Evolutionary conservation across 2,329 filamentous ascomycete species (phyloP).

Genomic region (Hypocreales sp.): DNA sequence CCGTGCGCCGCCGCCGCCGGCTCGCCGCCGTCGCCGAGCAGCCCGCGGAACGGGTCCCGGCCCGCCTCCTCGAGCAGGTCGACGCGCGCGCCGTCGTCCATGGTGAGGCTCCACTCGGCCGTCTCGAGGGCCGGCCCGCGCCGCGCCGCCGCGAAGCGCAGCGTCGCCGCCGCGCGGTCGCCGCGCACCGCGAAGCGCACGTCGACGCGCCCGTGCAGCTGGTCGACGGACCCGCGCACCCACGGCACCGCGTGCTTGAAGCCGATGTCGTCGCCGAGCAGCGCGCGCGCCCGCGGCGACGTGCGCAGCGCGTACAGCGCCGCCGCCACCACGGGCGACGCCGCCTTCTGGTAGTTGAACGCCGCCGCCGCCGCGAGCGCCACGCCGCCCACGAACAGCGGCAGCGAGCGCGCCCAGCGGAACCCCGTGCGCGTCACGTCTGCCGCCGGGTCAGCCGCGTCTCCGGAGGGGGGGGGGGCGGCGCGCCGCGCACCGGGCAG

Average conservation of each 20-base stretch:
- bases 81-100: conserved; percentile 41
- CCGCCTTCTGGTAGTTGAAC: conserved; percentile 98
- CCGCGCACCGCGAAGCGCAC: conserved; percentile 80
- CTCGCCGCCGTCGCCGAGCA: conserved; percentile 24
- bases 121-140: conserved; percentile 61
- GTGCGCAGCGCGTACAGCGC: conserved; percentile 88
- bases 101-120: conserved; percentile 74
- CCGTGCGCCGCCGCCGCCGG: conserved; percentile 3
- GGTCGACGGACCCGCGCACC: conserved; percentile 81
- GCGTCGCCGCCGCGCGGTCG: conserved; percentile 50
- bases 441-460: no score
- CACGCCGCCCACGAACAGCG: conserved; percentile 64
- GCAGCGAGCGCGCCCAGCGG: conserved; percentile 58
- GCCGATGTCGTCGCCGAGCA: conserved; percentile 78
- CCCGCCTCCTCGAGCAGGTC: conserved; percentile 53
- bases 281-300: conserved; percentile 54
- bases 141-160: conserved; percentile 68
- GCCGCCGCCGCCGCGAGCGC: conserved; percentile 63
- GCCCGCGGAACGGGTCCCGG: conserved; percentile 49
- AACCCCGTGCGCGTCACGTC: conserved; percentile 29
- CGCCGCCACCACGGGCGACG: conserved; percentile 71
- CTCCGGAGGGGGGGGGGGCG: no score
- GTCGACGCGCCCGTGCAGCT: conserved; percentile 81
- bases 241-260: conserved; percentile 66
- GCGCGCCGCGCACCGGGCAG: conserved; percentile 42